Base-by-base conservation (phyloP, 2,329 filamentous ascomycete genomes). In the Exophiala oligosperma region DNA sequence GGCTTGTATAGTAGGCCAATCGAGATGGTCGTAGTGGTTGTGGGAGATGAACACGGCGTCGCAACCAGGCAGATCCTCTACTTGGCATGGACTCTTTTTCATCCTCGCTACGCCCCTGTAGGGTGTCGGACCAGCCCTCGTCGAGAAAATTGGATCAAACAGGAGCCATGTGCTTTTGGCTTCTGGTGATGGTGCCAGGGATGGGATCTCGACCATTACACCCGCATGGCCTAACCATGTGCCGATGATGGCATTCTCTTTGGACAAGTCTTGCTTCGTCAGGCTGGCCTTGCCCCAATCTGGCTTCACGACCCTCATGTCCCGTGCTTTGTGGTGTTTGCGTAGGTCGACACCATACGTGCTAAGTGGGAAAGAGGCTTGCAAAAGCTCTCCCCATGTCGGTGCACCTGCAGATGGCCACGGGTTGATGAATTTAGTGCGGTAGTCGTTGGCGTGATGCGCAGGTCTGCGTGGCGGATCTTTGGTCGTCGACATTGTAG, bases 1-100 rank as follows among this genome's bases (percentile, higher is more conserved):
- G 1, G 69, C 70, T 56, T 64, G 71, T 43, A 84, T 69, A 0
- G 78, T 78, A 14, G 73, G 69, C 5, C 72, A 69, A 58, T 83
- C 80, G 49, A 83, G 71, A 60, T 84, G 81, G 62, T 84, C 81
- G 63, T 82, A 83, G 65, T 84, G 81, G 60, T 82, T 80, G 67
- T 84, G 82, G 49, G 76, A 80, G 49, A 84, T 81, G 55, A 76
- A 72, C 3, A 84, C 73, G 3, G 78, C 68, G 55, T 84, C 81
- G 12, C 59, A 62, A 3, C 59, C 59, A 12, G 59, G 59, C 4
- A 62, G 49, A 44, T 62, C 49, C n/a, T 49, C 44, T 24, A 59
- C 38, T 23, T 62, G 52, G 28, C 59, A 62, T 12, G 59, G 59
- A n/a, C 50, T 44, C 24, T 37, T 14, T 14, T 62, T 59, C 46